phyloP scores from a whole-genome alignment of 225 moss, liverwort and hornwort species.

The Bryoerythrophyllum caledonicum region DNA sequence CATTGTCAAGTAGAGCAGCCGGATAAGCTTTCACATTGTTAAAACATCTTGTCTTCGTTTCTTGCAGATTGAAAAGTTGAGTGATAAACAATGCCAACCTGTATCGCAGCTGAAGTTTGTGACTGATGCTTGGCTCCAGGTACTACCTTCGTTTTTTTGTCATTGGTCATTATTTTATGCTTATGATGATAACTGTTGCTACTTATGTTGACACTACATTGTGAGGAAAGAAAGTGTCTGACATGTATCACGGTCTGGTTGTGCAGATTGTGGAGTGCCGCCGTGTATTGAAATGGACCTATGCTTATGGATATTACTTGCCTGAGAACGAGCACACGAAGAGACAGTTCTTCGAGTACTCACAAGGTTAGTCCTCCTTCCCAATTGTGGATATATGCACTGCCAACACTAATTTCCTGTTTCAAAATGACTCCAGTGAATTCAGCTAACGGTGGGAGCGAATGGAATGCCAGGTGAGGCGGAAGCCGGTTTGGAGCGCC shows the following conservation, averaged over 20 bases:
- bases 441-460: constrained; percentile 7
- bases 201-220: not conserved
- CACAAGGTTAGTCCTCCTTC: constrained; percentile 65
- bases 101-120: constrained; percentile 99
- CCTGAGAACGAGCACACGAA: constrained; percentile 84
- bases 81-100: constrained; percentile 98
- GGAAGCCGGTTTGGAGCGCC: constrained; percentile 89
- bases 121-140: constrained; percentile 95
- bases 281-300: constrained; percentile 96
- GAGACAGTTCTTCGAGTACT: constrained; percentile 93
- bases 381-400: not conserved
- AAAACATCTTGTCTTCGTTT: constrained; percentile 1
- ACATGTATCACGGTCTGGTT: not conserved
- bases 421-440: not conserved
- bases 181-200: not conserved
- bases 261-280: constrained; percentile 98
- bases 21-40: constrained; percentile 7
- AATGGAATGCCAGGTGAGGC: constrained; percentile 64
- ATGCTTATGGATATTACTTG: constrained; percentile 96
- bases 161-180: not conserved
- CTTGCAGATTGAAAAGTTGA: constrained; percentile 88
- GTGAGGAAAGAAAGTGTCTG: not conserved
- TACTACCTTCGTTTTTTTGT: constrained; percentile 23
- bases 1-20: not conserved
- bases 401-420: not conserved